These are phyloP conservation scores for Mortierella sp. DNA, from an alignment of 371 early-diverging fungal genomes.

Conservation along the genomic window DNA sequence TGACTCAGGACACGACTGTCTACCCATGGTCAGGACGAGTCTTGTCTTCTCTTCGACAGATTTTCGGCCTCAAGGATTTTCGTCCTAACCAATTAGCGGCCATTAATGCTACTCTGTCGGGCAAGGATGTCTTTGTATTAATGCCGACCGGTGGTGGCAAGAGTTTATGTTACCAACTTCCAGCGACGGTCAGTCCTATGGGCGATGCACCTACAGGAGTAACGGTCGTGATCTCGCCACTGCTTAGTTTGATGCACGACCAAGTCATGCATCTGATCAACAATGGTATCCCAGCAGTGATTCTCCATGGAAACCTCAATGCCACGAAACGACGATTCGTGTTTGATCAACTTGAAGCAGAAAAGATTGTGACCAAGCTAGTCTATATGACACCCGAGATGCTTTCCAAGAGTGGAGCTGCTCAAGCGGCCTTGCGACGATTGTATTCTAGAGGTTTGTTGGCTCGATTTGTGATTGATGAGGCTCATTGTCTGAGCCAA, in stretches of 20 bases:
- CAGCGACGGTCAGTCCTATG: slow-evolving; percentile 73
- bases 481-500: slow-evolving; percentile 97
- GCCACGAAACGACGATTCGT: slow-evolving; percentile 65
- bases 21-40: slow-evolving; percentile 89
- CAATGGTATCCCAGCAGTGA: slow-evolving; percentile 82
- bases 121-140: slow-evolving; percentile 96
- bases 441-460: slow-evolving; percentile 70
- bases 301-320: slow-evolving; percentile 74
- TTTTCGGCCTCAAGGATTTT: slow-evolving; percentile 87
- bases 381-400: slow-evolving; percentile 98
- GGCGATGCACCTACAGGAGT: slow-evolving; percentile 74
- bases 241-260: slow-evolving; percentile 98
- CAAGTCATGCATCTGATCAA: slow-evolving; percentile 89
- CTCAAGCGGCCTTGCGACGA: slow-evolving; percentile 65
- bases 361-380: slow-evolving; percentile 62
- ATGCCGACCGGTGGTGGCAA: slow-evolving; percentile 99
- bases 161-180: slow-evolving; percentile 98
- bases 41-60: slow-evolving; percentile 70
- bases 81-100: slow-evolving; percentile 95
- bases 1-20: slow-evolving; percentile 16
- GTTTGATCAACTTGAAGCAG: slow-evolving; percentile 61
- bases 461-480: slow-evolving; percentile 98
- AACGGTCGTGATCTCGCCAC: slow-evolving; percentile 97
- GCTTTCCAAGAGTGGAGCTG: slow-evolving; percentile 76
- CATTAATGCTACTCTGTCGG: slow-evolving; percentile 89